phyloP scores from a whole-genome alignment of 148 eudicot species.

The Rhododendron vialii region DNA sequence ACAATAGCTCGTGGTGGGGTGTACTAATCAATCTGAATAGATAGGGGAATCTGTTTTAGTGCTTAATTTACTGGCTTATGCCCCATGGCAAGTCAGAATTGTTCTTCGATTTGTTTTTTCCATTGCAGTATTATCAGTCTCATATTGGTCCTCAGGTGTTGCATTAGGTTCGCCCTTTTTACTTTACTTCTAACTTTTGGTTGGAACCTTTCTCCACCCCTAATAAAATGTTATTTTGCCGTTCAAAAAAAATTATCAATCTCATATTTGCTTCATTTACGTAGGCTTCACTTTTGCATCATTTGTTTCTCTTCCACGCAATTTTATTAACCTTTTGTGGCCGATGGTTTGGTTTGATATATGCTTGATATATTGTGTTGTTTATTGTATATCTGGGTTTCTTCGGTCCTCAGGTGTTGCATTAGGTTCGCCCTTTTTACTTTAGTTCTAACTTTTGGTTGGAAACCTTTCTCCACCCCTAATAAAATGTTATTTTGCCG shows the following conservation, averaged over 20 bases:
- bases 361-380: not conserved
- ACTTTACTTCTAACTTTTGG: no score
- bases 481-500: no score
- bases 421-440: no score
- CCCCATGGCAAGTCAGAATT: not conserved
- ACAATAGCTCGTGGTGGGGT: slow-evolving; percentile 23
- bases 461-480: no score
- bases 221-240: no score
- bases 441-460: no score
- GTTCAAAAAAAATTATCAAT: not conserved
- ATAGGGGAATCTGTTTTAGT: not conserved
- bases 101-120: not conserved
- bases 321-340: not conserved
- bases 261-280: not conserved
- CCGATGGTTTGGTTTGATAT: not conserved
- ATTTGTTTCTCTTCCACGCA: not conserved
- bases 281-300: not conserved
- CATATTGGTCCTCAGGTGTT: not conserved
- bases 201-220: no score
- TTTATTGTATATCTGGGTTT: no score
- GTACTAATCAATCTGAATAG: not conserved
- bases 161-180: no score
- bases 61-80: not conserved
- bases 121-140: slow-evolving; percentile 16
- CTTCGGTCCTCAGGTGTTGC: no score